Evolutionary conservation across 2,329 filamentous ascomycete species (phyloP), one percentile per base, ranked within the genome.

Genomic region (Ambrosiella xylebori): DNA sequence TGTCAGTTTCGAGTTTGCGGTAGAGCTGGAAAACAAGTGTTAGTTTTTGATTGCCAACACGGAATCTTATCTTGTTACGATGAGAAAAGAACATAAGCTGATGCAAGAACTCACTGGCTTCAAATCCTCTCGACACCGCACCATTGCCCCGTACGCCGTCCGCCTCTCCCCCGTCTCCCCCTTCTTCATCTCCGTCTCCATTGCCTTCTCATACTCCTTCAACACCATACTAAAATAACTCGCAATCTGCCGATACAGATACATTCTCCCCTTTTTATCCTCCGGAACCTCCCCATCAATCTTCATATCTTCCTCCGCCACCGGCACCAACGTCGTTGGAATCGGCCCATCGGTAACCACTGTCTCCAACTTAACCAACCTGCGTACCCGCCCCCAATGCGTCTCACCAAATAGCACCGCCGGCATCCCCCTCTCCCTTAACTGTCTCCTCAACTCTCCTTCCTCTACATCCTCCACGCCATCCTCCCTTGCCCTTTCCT

Each of bases 211-310:
- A 85, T 94, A 98, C 69, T 94, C 91, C 50, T 77, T 79, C 59
- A 98, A 74, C n/a, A 98, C 81, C 82, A 98, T 88, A 57, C 87
- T 94, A 73, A 98, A 97, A 74, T 96, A 98, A 54, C 87, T 93
- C 17, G 86, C 87, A 58, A 98, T 76, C 70, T 98, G 91, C 9
- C 91, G 78, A 72, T 85, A 91, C 45, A 98, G 73, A 69, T 85
- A 89, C 50, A 77, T 73, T 51, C 82, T 79, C 0, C 75, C 85
- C 45, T 82, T 79, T 17, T 73, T 73, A 64, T 90, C 85, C 64
- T 73, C 75, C 1, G 80, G 79, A 8, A 87, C 71, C 49, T 73
- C 75, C 13, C 76, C 74, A 1, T 80, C 73, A 27, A 97, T 81
- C 69, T 90, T 91, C 88, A 96, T 95, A 64, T 95, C 84, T 67